Conservation (phyloP, 1,284 basidiomycete species). For the Tilletiaria anomala region DNA sequence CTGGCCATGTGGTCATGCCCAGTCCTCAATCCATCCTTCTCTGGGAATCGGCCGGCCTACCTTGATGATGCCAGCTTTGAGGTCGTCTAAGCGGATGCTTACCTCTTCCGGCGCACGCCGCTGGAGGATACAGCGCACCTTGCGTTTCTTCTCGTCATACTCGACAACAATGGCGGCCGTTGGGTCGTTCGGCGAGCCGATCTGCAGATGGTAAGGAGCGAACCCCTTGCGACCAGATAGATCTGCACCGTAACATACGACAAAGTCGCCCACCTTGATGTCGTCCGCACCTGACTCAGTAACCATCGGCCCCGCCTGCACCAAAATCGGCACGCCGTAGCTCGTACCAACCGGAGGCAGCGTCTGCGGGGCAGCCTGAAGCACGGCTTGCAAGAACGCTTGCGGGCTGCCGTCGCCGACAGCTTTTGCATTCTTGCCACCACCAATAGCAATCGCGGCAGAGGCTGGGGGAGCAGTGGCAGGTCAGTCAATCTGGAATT, state of each 20-base stretch:
- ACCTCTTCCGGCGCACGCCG: slow-evolving; percentile 60
- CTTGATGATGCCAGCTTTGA: slow-evolving; percentile 63
- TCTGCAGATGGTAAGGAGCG: slow-evolving; percentile 54
- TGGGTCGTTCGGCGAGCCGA: slow-evolving; percentile 50
- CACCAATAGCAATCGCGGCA: too few relatives aligned
- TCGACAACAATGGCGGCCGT: slow-evolving; percentile 63
- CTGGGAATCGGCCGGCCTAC: slow-evolving; percentile 18
- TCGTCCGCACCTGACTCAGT: slow-evolving; percentile 56
- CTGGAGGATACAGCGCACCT: slow-evolving; percentile 39
- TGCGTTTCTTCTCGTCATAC: slow-evolving; percentile 45
- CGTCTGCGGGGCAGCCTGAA: slow-evolving; percentile 52
- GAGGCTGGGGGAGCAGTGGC: too few relatives aligned
- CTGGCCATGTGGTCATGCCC: too few relatives aligned
- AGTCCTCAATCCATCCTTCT: slow-evolving; percentile 11
- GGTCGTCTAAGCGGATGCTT: slow-evolving; percentile 71
- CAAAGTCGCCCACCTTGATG: slow-evolving; percentile 69
- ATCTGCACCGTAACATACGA: slow-evolving; percentile 59
- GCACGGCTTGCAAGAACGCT: slow-evolving; percentile 57
- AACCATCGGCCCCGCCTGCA: slow-evolving; percentile 54
- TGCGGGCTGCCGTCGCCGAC: slow-evolving; percentile 62
- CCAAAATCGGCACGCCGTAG: slow-evolving; percentile 11
- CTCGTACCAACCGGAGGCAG: slow-evolving; percentile 24
- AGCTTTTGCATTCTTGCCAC: slow-evolving; percentile 52
- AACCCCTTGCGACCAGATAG: slow-evolving; percentile 73
- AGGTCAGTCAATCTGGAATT: too few relatives aligned